A percentile compares a stretch with the other conserved stretches of the same genome.
phyloP scores from a whole-genome alignment of 2,329 filamentous ascomycete species.

The Ophiosphaerella narmari region DNA sequence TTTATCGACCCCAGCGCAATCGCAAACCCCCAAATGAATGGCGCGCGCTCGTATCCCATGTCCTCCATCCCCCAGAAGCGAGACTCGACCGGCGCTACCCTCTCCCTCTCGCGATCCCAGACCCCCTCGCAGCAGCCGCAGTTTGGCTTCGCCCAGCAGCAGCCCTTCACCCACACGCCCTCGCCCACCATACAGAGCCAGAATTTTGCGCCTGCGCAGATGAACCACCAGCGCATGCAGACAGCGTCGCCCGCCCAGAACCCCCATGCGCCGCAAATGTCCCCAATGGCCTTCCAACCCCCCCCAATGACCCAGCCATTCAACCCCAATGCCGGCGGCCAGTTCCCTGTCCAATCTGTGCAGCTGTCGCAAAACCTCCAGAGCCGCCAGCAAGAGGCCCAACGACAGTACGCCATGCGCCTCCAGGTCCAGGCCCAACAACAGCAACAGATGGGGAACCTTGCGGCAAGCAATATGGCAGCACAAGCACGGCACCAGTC shows the following conservation, averaged over 20 bases:
- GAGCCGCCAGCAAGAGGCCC: constrained; percentile 62
- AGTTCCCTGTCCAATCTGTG: constrained; percentile 52
- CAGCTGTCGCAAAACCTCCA: constrained; percentile 58
- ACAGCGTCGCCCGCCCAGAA: constrained; percentile 94
- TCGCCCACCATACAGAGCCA: constrained; percentile 92
- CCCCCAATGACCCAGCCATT: constrained; percentile 46
- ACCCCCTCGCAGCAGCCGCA: constrained; percentile 78
- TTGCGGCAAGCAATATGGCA: constrained; percentile 46
- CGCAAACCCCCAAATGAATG: constrained; percentile 59
- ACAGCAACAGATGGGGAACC: constrained; percentile 58
- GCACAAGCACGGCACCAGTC: constrained; percentile 45
- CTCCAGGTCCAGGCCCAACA: constrained; percentile 67
- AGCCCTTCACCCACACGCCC: constrained; percentile 82
- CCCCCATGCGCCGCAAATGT: constrained; percentile 52
- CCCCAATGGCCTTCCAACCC: constrained; percentile 43
- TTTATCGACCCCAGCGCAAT: constrained; percentile 49
- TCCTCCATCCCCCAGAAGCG: constrained; percentile 94
- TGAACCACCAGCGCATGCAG: constrained; percentile 70
- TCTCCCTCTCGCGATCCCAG: constrained; percentile 90
- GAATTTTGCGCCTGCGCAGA: constrained; percentile 61
- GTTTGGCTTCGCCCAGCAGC: constrained; percentile 67
- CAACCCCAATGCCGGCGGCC: constrained; percentile 48
- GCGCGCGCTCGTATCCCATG: constrained; percentile 83
- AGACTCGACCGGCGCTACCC: constrained; percentile 82
- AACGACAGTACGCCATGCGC: constrained; percentile 84